Evolutionary conservation across 352 stramenopile genomes (phyloP).

Genomic region (Aphanomyces stellatus): DNA sequence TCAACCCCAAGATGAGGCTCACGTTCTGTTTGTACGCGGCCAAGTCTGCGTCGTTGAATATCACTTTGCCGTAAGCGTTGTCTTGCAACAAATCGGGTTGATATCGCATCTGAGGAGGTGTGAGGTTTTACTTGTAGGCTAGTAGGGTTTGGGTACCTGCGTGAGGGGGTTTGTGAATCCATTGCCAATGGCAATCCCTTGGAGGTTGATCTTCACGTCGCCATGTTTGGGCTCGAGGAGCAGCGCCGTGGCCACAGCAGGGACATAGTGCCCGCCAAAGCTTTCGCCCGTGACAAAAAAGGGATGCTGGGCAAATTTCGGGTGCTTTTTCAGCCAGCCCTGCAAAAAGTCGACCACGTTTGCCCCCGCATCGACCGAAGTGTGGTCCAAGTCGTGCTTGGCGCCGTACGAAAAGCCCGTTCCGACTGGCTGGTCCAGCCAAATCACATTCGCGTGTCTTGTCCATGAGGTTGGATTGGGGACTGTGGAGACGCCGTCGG

Average conservation of each 20-base stretch:
- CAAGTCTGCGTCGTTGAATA: slow-evolving; percentile 37
- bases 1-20: neutral
- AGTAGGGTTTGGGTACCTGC: slow-evolving; percentile 45
- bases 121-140: slow-evolving; percentile 46
- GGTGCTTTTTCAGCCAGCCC: slow-evolving; percentile 52
- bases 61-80: slow-evolving; percentile 62
- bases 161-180: slow-evolving; percentile 21
- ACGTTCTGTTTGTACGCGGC: slow-evolving; percentile 14
- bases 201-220: slow-evolving; percentile 27
- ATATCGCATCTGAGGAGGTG: slow-evolving; percentile 21
- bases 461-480: slow-evolving; percentile 21
- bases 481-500: slow-evolving; percentile 12
- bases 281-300: slow-evolving; percentile 33
- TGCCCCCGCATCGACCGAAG: slow-evolving; percentile 30
- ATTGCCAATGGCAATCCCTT: slow-evolving; percentile 65
- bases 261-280: slow-evolving; percentile 32
- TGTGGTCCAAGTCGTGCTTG: slow-evolving; percentile 28
- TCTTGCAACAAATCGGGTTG: slow-evolving; percentile 67
- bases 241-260: slow-evolving; percentile 7
- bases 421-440: slow-evolving; percentile 16
- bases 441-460: slow-evolving; percentile 20
- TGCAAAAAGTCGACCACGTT: slow-evolving; percentile 42
- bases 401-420: slow-evolving; percentile 22
- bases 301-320: slow-evolving; percentile 43
- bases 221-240: slow-evolving; percentile 30